These are phyloP conservation scores for Debaryomycetaceae sp. DNA, from an alignment of 1,139 yeast genomes.

Conservation along the genomic window DNA sequence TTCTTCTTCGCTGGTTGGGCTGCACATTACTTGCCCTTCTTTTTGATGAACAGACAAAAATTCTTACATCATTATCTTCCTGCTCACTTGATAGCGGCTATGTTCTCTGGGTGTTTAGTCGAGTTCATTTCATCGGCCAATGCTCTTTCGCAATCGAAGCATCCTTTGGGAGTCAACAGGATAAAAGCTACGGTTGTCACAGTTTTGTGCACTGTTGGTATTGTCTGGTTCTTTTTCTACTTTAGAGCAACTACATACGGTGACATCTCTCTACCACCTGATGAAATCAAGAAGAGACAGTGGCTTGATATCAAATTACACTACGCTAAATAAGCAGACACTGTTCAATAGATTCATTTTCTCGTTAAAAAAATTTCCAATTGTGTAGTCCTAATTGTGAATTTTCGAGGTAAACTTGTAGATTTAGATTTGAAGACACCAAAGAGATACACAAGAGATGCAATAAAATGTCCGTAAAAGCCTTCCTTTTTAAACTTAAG, in stretches of 20 bases:
- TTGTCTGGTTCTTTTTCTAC: slow-evolving; percentile 65
- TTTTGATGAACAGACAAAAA: slow-evolving; percentile 87
- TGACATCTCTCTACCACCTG: slow-evolving; percentile 57
- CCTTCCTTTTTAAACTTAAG: slow-evolving; percentile 21
- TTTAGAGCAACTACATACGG: slow-evolving; percentile 90
- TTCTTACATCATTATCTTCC: slow-evolving; percentile 95
- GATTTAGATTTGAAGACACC: too few species aligned
- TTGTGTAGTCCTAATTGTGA: too few species aligned
- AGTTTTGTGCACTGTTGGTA: slow-evolving; percentile 38
- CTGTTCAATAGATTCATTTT: not conserved
- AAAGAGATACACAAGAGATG: not conserved
- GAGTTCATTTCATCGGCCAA: slow-evolving; percentile 77
- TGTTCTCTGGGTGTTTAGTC: slow-evolving; percentile 76
- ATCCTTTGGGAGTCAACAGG: slow-evolving; percentile 22
- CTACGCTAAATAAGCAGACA: slow-evolving; percentile 58
- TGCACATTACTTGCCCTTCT: slow-evolving; percentile 88
- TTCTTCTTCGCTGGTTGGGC: slow-evolving; percentile 87
- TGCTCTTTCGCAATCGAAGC: slow-evolving; percentile 22
- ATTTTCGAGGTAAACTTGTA: too few species aligned
- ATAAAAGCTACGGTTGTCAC: slow-evolving; percentile 32
- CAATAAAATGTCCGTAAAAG: slow-evolving; percentile 18
- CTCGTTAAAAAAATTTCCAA: too few species aligned
- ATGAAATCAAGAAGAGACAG: slow-evolving; percentile 69
- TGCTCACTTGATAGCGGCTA: slow-evolving; percentile 87
- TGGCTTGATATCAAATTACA: slow-evolving; percentile 82